These are phyloP conservation scores for Lolium perenne DNA, from an alignment of 176 grass and related monocot species.

Conservation along the genomic window DNA sequence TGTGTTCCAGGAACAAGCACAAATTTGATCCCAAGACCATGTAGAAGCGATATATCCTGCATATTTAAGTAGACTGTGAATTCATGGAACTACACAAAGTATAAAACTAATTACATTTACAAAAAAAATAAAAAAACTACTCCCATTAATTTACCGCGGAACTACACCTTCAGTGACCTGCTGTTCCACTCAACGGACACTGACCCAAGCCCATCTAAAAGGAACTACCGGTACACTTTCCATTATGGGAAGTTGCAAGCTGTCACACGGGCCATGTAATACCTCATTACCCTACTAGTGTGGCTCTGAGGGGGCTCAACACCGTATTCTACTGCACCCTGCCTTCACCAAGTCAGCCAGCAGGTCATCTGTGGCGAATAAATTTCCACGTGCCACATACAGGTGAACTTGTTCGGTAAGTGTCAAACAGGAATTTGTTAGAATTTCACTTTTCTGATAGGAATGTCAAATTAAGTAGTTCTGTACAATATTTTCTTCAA, in stretches of 20 bases:
- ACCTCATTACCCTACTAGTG: background rate
- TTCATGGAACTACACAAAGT: slow-evolving; percentile 8
- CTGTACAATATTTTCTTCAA: background rate
- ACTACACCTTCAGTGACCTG: background rate
- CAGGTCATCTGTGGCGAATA: background rate
- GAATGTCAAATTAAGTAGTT: background rate
- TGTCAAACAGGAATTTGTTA: background rate
- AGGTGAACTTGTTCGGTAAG: background rate
- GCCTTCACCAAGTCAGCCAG: background rate
- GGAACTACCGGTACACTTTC: background rate
- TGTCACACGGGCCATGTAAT: background rate
- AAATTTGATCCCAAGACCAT: slow-evolving; percentile 97
- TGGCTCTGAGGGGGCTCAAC: background rate
- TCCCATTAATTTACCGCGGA: background rate
- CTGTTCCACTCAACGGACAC: background rate
- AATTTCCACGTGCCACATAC: background rate
- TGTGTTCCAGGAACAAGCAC: slow-evolving; percentile 93
- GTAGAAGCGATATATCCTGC: slow-evolving; percentile 96
- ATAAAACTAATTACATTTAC: background rate
- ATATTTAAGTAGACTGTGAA: slow-evolving; percentile 16
- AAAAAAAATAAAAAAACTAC: background rate
- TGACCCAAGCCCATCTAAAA: slow-evolving; percentile 3
- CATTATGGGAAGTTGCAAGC: background rate
- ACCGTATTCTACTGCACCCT: background rate
- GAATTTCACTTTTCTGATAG: background rate